phyloP scores from a whole-genome alignment of 2,329 filamentous ascomycete genomes.

The Ciborinia camelliae region DNA sequence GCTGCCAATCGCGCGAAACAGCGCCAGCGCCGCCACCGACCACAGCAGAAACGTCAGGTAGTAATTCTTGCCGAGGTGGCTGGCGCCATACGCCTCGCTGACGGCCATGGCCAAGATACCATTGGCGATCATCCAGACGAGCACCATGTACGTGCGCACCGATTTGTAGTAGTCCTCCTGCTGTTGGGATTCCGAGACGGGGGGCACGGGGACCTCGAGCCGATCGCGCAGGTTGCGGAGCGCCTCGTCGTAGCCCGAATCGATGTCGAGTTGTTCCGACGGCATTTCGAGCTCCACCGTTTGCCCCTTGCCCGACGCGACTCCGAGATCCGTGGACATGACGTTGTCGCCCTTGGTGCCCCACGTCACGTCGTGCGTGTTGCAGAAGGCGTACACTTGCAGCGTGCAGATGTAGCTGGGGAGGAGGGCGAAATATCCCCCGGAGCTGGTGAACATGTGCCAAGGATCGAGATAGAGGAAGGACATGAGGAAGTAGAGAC shows the following conservation, averaged over 20 bases:
- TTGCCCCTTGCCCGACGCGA: constrained; percentile 67
- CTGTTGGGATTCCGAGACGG: constrained; percentile 70
- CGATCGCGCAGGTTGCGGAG: constrained; percentile 92
- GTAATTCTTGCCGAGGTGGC: constrained; percentile 73
- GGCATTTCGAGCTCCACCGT: constrained; percentile 97
- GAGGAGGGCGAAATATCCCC: constrained; percentile 88
- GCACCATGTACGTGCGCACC: constrained; percentile 96
- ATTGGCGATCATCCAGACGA: constrained; percentile 90
- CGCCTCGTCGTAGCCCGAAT: constrained; percentile 94
- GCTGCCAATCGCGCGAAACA: constrained; percentile 82
- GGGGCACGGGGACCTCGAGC: constrained; percentile 68
- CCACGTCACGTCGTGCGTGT: constrained; percentile 98
- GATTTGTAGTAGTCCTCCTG: constrained; percentile 99
- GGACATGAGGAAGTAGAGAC: constrained; percentile 93
- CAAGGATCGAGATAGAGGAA: constrained; percentile 96
- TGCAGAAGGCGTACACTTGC: constrained; percentile 98
- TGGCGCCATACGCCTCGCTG: constrained; percentile 75
- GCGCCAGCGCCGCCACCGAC: constrained; percentile 79
- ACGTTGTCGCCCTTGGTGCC: constrained; percentile 98
- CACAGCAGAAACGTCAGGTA: constrained; percentile 94
- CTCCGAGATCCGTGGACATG: constrained; percentile 85
- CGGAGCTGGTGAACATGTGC: constrained; percentile 95
- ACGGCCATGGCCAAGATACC: constrained; percentile 91
- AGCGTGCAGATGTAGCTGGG: constrained; percentile 95
- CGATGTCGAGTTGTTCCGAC: constrained; percentile 94